Base-by-base conservation (phyloP, 176 grass and related monocot species). In the Themeda triandra region DNA sequence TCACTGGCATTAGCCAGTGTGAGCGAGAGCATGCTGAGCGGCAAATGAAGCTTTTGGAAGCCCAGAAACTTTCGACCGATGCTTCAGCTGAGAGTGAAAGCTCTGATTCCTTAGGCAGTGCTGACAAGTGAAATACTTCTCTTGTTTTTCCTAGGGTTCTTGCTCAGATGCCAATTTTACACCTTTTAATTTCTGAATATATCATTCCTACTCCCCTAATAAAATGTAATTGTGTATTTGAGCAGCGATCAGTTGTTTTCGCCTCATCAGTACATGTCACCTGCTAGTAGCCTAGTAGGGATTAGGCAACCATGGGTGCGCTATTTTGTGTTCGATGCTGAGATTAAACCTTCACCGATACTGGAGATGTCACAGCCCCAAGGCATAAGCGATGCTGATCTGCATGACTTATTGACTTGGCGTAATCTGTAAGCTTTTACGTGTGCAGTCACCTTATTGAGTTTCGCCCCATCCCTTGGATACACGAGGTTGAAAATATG, bases 1-100 rank as follows among this genome's bases (percentile, higher is more conserved):
- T 98, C 58, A 93, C 89, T 81, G 96, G 96, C 66, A 95, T 98
- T 89, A 95, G 81, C 81, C 91, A 95, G 39, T 98, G 96, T 3
- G 93, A 95, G 77, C 66, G 93, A 86, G 93, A 98, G 72, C 96
- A 98, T 79, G 91, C 89, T 1, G 91, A 95, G 86, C 77, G 86
- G 69, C 93, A 98, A 84, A 83, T 89, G 89, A 98, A 95, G 86
- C 91, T 98, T 89, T 30, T 91, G 74, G 93, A 94, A 92, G 87
- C 88, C 2, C 86, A 95, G 75, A 93, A 87, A 15, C 74, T 89
- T 83, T 79, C 68, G 2, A 66, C 11, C 0, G 56, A 77, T 80
- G 73, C 75, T 86, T 86, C 88, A 53, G 15, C 63, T 14, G 80
- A 53, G 9, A 60, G 44, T 56, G 84, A 87, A 78, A 87, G 44